A percentile compares a stretch with the other conserved stretches of the same genome.
phyloP scores from a whole-genome alignment of 1,139 yeast genomes.

The Neolecta irregularis region DNA sequence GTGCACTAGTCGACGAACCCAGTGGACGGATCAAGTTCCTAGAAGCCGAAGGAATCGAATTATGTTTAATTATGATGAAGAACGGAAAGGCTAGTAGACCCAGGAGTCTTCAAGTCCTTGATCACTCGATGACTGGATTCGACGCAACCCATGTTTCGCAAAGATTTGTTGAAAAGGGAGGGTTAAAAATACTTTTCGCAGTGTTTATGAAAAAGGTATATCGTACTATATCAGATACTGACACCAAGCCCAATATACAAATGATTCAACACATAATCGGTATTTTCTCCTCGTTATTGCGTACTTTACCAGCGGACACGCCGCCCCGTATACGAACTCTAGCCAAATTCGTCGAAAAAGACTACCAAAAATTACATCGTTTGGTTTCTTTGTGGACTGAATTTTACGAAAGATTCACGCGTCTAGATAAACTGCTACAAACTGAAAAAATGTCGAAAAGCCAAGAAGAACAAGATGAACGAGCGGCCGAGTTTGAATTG shows the following conservation, averaged over 20 bases:
- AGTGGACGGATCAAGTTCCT: slow-evolving; percentile 19
- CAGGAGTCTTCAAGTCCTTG: slow-evolving; percentile 20
- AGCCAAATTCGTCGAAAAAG: slow-evolving; percentile 20
- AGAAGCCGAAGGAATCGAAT: slow-evolving; percentile 23
- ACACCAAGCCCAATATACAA: slow-evolving; percentile 6
- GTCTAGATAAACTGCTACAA: slow-evolving; percentile 9
- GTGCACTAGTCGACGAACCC: slow-evolving; percentile 15
- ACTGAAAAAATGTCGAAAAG: slow-evolving; percentile 9
- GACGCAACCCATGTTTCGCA: slow-evolving; percentile 17
- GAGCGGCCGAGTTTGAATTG: slow-evolving; percentile 17
- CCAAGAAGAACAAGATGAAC: slow-evolving; percentile 15
- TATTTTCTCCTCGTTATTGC: slow-evolving; percentile 19
- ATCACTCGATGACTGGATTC: slow-evolving; percentile 17
- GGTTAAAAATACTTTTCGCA: slow-evolving; percentile 20
- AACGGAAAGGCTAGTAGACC: slow-evolving; percentile 16
- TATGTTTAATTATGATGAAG: slow-evolving; percentile 19
- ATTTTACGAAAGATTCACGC: slow-evolving; percentile 8
- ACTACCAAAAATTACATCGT: slow-evolving; percentile 17
- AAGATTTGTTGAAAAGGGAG: slow-evolving; percentile 20
- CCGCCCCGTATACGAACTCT: slow-evolving; percentile 20
- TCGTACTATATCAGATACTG: slow-evolving; percentile 5
- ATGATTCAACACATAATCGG: slow-evolving; percentile 16
- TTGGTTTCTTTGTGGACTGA: slow-evolving; percentile 15
- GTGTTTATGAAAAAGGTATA: slow-evolving; percentile 15
- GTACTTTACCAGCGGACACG: slow-evolving; percentile 22